These are phyloP conservation scores for Coniferiporia sulphurascens DNA, from an alignment of 1,284 basidiomycete species.

Conservation along the genomic window DNA sequence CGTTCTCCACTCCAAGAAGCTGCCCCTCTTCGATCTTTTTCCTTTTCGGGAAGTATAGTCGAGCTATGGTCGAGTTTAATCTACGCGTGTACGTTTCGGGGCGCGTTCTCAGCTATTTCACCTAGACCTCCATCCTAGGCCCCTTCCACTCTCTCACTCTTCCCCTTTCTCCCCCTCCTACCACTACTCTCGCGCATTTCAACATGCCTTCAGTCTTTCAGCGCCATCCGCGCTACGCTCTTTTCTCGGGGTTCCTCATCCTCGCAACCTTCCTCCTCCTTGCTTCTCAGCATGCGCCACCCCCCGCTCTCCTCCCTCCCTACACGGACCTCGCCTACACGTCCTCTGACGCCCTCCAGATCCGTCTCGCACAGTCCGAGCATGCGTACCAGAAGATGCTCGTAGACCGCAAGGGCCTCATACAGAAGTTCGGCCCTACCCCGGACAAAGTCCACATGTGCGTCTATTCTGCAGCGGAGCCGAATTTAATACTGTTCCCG, in stretches of 20 bases:
- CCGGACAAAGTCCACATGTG: slow-evolving; percentile 16
- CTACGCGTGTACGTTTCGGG: not conserved
- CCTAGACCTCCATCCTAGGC: not conserved
- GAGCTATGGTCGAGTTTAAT: not conserved
- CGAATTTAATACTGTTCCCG: not conserved
- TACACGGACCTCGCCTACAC: slow-evolving; percentile 1
- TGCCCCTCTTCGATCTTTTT: no score
- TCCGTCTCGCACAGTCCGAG: slow-evolving; percentile 13
- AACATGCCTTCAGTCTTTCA: slow-evolving; percentile 19
- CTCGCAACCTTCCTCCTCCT: slow-evolving; percentile 19
- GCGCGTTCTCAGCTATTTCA: not conserved
- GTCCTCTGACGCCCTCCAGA: slow-evolving; percentile 1
- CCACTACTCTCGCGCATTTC: not conserved
- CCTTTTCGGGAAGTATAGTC: no score
- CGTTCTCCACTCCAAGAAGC: not conserved
- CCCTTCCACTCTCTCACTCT: not conserved
- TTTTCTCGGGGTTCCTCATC: slow-evolving; percentile 16
- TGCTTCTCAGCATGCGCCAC: slow-evolving; percentile 17
- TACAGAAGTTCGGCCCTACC: slow-evolving; percentile 22
- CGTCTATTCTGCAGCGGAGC: not conserved
- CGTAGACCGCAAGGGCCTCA: slow-evolving; percentile 15
- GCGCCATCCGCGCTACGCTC: slow-evolving; percentile 19
- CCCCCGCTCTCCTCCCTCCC: slow-evolving; percentile 5
- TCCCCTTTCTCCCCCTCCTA: not conserved
- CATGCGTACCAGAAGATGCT: slow-evolving; percentile 18